A percentile compares a stretch with the other conserved stretches of the same genome.
phyloP scores from a whole-genome alignment of 805 yeast genomes.

The Ogataea naganishii region DNA sequence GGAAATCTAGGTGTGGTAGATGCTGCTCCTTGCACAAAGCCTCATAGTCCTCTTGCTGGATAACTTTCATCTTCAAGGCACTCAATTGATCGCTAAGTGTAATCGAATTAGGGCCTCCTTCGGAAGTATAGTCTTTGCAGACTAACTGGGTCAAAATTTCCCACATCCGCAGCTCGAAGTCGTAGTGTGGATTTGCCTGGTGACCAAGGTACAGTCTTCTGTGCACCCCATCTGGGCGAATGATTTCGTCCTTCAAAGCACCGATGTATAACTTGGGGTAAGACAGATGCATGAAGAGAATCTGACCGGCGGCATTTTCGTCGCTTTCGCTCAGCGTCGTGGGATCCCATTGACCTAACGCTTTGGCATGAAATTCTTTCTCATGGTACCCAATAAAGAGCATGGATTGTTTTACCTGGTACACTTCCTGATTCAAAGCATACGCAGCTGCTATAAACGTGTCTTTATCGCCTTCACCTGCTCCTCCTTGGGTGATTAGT shows the following conservation, averaged over 20 bases:
- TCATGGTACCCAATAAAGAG: slow-evolving; percentile 43
- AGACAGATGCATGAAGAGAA: slow-evolving; percentile 48
- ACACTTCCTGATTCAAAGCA: slow-evolving; percentile 18
- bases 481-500: slow-evolving; percentile 58
- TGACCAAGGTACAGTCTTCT: slow-evolving; percentile 23
- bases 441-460: slow-evolving; percentile 65
- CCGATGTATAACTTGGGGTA: slow-evolving; percentile 43
- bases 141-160: slow-evolving; percentile 27
- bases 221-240: slow-evolving; percentile 13
- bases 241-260: slow-evolving; percentile 11
- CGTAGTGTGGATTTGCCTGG: slow-evolving; percentile 20
- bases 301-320: slow-evolving; percentile 26
- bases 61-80: slow-evolving; percentile 21
- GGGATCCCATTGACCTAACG: slow-evolving; percentile 35
- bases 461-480: slow-evolving; percentile 78
- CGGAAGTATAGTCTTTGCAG: slow-evolving; percentile 20
- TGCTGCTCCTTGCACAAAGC: slow-evolving; percentile 22
- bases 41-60: slow-evolving; percentile 17
- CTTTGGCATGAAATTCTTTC: slow-evolving; percentile 28
- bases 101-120: slow-evolving; percentile 10
- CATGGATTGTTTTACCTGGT: slow-evolving; percentile 45
- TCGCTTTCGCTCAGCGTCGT: slow-evolving; percentile 25
- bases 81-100: slow-evolving; percentile 4
- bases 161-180: slow-evolving; percentile 31
- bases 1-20: slow-evolving; percentile 26